Conservation (phyloP, 2,329 filamentous ascomycete species). For the Pseudogymnoascus sp. region DNA sequence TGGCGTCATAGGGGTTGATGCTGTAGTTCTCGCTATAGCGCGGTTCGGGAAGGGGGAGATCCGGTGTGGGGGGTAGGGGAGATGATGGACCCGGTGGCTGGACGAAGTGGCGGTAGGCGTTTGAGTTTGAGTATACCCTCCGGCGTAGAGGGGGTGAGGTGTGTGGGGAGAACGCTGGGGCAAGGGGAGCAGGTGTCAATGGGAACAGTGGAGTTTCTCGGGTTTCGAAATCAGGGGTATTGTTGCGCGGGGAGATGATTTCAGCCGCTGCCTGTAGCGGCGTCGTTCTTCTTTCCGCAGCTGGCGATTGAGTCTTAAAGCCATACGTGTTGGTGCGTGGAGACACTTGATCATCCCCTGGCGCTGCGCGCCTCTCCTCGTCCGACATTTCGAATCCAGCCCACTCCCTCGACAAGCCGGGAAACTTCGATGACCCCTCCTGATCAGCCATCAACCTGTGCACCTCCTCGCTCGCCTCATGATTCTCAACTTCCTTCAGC, state of each 20-base stretch:
- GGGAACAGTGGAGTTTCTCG: neutral
- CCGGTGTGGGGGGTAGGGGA: neutral
- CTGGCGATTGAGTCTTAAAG: too few relatives aligned
- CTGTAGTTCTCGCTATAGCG: neutral
- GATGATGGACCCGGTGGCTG: neutral
- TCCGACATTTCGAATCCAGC: neutral
- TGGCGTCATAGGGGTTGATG: neutral
- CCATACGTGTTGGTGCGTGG: too few relatives aligned
- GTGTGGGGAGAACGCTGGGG: neutral
- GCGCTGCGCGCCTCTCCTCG: neutral
- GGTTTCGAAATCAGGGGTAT: neutral
- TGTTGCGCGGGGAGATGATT: neutral
- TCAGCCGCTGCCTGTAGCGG: neutral
- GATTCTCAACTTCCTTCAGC: neutral
- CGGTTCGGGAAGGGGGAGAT: neutral
- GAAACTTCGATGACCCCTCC: neutral
- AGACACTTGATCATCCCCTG: too few relatives aligned
- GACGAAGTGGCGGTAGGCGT: neutral
- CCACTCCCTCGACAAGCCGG: neutral
- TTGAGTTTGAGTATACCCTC: neutral
- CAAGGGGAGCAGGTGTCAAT: neutral
- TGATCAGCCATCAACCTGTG: neutral
- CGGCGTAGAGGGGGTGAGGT: neutral
- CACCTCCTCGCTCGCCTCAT: neutral
- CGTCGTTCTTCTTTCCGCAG: too few relatives aligned